Evolutionary conservation across 257 asterid genomes (phyloP).

Genomic region (Orobanche coerulescens): DNA sequence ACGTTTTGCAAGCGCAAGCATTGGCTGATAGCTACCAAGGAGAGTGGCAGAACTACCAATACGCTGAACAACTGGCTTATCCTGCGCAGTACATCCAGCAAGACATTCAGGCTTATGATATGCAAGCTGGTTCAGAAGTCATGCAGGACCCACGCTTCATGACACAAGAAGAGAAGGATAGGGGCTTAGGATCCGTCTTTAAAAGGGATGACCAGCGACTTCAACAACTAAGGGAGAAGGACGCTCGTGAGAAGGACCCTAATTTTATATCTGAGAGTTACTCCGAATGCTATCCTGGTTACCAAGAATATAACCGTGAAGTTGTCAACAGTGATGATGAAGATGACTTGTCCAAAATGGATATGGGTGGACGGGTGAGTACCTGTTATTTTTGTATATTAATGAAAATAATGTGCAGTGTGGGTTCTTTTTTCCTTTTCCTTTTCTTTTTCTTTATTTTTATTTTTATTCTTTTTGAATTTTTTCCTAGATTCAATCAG

Average conservation of each 20-base stretch:
- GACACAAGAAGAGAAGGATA: conserved; percentile 98
- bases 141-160: conserved; percentile 71
- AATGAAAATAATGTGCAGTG: neutral
- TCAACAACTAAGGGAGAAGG: conserved; percentile 90
- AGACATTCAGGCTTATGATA: conserved; percentile 61
- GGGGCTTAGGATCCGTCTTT: conserved; percentile 97
- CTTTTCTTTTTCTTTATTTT: neutral
- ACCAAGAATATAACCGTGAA: conserved; percentile 96
- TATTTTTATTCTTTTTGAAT: neutral
- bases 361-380: conserved; percentile 97
- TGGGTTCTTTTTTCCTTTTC: neutral
- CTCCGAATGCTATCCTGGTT: conserved; percentile 98
- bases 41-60: conserved; percentile 95
- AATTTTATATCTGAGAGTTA: conserved; percentile 94
- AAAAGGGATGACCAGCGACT: conserved; percentile 96
- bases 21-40: conserved; percentile 66
- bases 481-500: neutral
- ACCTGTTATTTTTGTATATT: neutral
- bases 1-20: conserved; percentile 69
- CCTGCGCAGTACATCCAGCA: conserved; percentile 89
- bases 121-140: conserved; percentile 44
- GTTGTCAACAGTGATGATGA: conserved; percentile 93
- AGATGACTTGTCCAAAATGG: conserved; percentile 95
- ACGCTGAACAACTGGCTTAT: conserved; percentile 76
- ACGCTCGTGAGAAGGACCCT: conserved; percentile 95